Evolutionary conservation across 192 early-diverging fungal genomes (phyloP), one percentile per base, ranked within the genome.

Genomic region (Linderina pennispora): DNA sequence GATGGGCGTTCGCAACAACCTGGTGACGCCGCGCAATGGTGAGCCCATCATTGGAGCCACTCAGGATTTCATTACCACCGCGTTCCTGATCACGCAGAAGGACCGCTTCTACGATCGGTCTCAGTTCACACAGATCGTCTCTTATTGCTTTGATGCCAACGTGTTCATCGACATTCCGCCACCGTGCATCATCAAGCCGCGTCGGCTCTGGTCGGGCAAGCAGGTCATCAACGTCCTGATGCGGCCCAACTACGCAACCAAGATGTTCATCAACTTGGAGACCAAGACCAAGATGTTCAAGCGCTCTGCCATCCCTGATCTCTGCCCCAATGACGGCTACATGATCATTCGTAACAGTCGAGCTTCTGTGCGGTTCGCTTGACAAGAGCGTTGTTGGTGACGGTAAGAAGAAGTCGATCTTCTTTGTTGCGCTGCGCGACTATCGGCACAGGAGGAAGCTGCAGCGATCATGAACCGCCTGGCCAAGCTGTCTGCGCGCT

Each of bases 11-110:
- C 90, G 92, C 53, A 90, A 94, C 53, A 99, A 99, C 55, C 70
- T 99, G 51, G 92, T 98, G 0, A 98, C 97, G 1, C 97, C 97
- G 14, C 84, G 95, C 59, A 97, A 98, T 74, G 97, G 97, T 43
- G 94, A 97, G 53, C 94, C 94, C 13, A 67, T 98, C 26, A 94
- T 99, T 76, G 95, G 94, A 16, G 97, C 97, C 18, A 99, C 93
- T 31, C 97, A 99, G 72, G 97, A 99, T 83, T 99, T 99, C 70
- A 91, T 99, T 55, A 98, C 97, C 4, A 87, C 94, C 0, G 85
- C 91, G 9, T 99, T 91, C 47, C 72, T 99, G 32, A 75, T 98
- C 25, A 91, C 95, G 5, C 79, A 85, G 33, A 95, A 92, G 72
- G 95, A 97, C 67, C 77, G 80, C 22, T 98, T 98, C 64, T 99